phyloP scores from a whole-genome alignment of 169 alveolate species.

The Cystoisospora suis region DNA sequence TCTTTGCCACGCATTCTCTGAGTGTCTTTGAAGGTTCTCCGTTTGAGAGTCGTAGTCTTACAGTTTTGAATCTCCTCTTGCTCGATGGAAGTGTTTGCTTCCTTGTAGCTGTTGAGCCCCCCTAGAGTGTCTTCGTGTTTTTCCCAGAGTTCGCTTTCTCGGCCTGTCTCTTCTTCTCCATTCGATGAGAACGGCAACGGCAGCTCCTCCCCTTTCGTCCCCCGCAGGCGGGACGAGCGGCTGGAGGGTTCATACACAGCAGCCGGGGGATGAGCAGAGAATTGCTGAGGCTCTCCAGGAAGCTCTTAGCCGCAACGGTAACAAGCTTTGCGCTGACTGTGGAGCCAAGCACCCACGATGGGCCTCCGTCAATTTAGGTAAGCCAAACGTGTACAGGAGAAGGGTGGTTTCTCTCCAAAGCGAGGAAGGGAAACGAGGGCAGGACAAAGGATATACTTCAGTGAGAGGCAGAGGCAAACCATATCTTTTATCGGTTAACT shows the following conservation, averaged over 20 bases:
- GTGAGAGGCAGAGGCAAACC: background rate
- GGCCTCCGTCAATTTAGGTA: conserved; percentile 91
- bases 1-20: too few relatives aligned
- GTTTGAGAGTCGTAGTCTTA: too few relatives aligned
- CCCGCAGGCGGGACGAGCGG: too few relatives aligned
- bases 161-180: too few relatives aligned
- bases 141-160: too few relatives aligned
- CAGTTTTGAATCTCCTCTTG: too few relatives aligned
- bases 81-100: too few relatives aligned
- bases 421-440: background rate
- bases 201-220: too few relatives aligned
- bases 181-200: too few relatives aligned
- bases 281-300: conserved; percentile 25
- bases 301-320: conserved; percentile 33
- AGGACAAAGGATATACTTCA: background rate
- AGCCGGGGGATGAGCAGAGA: background rate
- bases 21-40: too few relatives aligned
- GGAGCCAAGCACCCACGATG: conserved; percentile 94
- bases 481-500: background rate
- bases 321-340: conserved; percentile 93
- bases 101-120: too few relatives aligned
- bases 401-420: background rate
- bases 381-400: background rate
- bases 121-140: too few relatives aligned
- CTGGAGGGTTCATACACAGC: conserved; percentile 4